A percentile compares a stretch with the other conserved stretches of the same genome.
These are phyloP conservation scores for Eremomyces bilateralis DNA, from an alignment of 495 filamentous ascomycete species.

Conservation along the genomic window DNA sequence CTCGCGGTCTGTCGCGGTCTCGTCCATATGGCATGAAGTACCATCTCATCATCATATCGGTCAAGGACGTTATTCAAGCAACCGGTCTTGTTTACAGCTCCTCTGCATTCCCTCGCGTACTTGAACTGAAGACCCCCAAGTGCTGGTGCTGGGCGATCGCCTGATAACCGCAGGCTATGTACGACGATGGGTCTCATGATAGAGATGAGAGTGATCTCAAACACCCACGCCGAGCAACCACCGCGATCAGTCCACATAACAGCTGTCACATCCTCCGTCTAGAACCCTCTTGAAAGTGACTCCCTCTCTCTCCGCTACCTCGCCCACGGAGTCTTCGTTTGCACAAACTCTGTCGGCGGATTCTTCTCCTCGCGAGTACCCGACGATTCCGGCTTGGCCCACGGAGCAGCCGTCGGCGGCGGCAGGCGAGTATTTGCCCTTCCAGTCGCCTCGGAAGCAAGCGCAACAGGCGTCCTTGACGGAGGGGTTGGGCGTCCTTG, in stretches of 20 bases:
- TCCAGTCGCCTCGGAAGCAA: no score
- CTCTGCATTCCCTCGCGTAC: no score
- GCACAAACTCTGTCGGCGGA: conserved; percentile 8
- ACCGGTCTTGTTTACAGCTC: no score
- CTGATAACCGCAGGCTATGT: neutral
- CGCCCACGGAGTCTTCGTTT: conserved; percentile 4
- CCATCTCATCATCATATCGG: no score
- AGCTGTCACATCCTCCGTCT: neutral
- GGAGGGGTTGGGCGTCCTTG: conserved; percentile 5
- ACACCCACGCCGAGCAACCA: neutral
- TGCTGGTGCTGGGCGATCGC: neutral
- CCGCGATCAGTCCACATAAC: neutral
- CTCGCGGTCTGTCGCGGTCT: no score
- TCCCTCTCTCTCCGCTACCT: neutral
- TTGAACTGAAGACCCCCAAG: neutral
- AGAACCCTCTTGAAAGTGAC: neutral
- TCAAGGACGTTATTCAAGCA: no score
- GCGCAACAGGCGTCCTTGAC: conserved; percentile 1
- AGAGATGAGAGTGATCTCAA: no score
- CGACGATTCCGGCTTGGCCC: conserved; percentile 5
- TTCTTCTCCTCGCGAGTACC: conserved; percentile 1
- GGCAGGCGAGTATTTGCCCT: no score
- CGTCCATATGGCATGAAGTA: no score
- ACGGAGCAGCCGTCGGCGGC: conserved; percentile 12
- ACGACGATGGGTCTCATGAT: no score